Conservation (phyloP, 306 rosid species). For the Dalbergia cochinchinensis region DNA sequence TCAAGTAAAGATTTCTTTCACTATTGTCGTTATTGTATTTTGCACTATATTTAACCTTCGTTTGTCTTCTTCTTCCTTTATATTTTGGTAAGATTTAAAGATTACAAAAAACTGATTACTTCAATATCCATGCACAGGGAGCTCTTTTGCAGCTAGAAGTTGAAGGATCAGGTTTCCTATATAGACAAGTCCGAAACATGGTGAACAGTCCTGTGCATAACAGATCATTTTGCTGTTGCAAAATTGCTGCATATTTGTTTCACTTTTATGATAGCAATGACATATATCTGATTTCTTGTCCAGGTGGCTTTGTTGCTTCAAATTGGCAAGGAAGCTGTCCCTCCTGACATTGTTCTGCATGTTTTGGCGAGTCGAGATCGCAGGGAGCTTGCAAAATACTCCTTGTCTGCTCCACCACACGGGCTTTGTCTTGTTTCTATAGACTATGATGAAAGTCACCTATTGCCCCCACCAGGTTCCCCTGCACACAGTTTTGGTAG, state of each 20-base stretch:
- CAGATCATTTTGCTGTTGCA: conserved; percentile 15
- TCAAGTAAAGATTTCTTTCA: conserved; percentile 33
- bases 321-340: conserved; percentile 85
- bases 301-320: conserved; percentile 90
- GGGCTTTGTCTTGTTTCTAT: conserved; percentile 85
- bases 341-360: conserved; percentile 73
- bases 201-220: conserved; percentile 51
- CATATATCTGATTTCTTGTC: conserved; percentile 21
- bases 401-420: conserved; percentile 73
- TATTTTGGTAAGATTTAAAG: conserved; percentile 10
- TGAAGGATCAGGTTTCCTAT: conserved; percentile 95
- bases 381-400: conserved; percentile 83
- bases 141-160: conserved; percentile 68
- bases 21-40: background rate
- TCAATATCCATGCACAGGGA: conserved; percentile 46
- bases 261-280: conserved; percentile 10
- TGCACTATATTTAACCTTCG: conserved; percentile 26
- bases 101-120: conserved; percentile 25
- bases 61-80: background rate
- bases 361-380: conserved; percentile 85
- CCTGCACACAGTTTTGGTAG: conserved; percentile 79
- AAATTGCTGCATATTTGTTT: conserved; percentile 10
- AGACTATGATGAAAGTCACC: conserved; percentile 74
- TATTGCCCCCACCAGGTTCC: conserved; percentile 70
- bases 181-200: conserved; percentile 97